Base-by-base conservation (phyloP, 495 filamentous ascomycete genomes). In the Xylaria palmicola region DNA sequence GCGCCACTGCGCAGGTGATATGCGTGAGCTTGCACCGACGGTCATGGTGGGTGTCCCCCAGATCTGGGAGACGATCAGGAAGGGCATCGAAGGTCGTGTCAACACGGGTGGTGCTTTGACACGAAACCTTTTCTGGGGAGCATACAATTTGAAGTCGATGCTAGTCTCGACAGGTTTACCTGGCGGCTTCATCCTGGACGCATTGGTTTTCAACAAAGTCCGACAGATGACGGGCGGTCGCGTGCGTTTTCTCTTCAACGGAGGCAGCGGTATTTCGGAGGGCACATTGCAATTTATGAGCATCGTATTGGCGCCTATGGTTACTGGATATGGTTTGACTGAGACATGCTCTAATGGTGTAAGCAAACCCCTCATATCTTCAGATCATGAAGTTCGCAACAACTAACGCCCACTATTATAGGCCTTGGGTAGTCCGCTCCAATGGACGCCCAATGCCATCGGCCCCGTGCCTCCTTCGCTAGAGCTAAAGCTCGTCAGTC, bases 301-400 rank as follows among this genome's bases (percentile, higher is more conserved):
- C 51, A 78, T 90, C 54, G 85, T 88, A 37, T 85, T 92, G 30
- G 86, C 86, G 7, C 80, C 88, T 62, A 87, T 97, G 74, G 63
- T 87, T 12, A 89, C 89, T 73, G 93, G 93, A 41, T 97, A 96
- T 73, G 93, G 93, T 15, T 75, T 97, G 44, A 97, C 93, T 3
- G 93, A 97, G 68, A 90, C 91, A 2, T 90, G 90, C 68, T 90
- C 90, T 56, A 82, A 82, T 64, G 84, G 87, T 52, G 82, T 79
- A 22, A 20, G 59, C 55, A 20, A 22, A n/a, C n/a, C n/a, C n/a
- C n/a, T n/a, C n/a, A 20, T 34, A 6, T 27, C 20, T 40, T 20
- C 1, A 5, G 3, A 17, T 44, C 8, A 10, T 30, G 26, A 1
- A 4, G 27, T 6, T 6, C 13, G 1, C 9, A 24, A 22, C 26